Evolutionary conservation across 2,329 filamentous ascomycete species (phyloP).

Genomic region (Dactylella cylindrospora): DNA sequence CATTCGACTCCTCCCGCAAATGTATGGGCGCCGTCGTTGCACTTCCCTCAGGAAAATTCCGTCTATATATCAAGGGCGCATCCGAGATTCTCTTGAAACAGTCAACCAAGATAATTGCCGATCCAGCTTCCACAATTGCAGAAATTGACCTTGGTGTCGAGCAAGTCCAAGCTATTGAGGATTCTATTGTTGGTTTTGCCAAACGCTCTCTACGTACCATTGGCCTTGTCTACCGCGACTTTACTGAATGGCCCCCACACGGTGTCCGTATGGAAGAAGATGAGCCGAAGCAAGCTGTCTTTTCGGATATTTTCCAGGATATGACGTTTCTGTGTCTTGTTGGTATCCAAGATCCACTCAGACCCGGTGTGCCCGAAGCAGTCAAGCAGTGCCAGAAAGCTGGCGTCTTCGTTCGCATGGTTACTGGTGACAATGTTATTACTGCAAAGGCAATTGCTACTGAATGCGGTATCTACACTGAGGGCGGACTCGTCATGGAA

Average conservation of each 20-base stretch:
- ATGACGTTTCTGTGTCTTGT: slow-evolving; percentile 74
- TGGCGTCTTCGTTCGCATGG: slow-evolving; percentile 72
- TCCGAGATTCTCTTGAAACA: slow-evolving; percentile 65
- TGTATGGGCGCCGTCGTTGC: slow-evolving; percentile 66
- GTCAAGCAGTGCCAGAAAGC: slow-evolving; percentile 68
- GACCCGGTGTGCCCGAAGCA: slow-evolving; percentile 67
- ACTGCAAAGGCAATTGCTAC: slow-evolving; percentile 73
- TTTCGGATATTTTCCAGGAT: slow-evolving; percentile 68
- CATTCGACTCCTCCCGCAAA: slow-evolving; percentile 67
- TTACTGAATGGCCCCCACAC: slow-evolving; percentile 52
- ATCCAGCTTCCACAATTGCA: slow-evolving; percentile 36
- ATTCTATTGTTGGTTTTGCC: slow-evolving; percentile 52
- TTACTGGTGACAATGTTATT: slow-evolving; percentile 70
- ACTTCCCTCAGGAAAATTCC: slow-evolving; percentile 58
- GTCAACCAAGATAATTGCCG: slow-evolving; percentile 53
- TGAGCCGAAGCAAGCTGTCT: slow-evolving; percentile 64
- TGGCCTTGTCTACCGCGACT: slow-evolving; percentile 53
- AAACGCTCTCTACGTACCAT: slow-evolving; percentile 54
- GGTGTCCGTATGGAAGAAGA: slow-evolving; percentile 61
- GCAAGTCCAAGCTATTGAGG: slow-evolving; percentile 46
- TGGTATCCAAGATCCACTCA: slow-evolving; percentile 73
- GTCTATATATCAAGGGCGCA: slow-evolving; percentile 66
- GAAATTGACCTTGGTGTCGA: slow-evolving; percentile 38
- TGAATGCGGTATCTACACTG: slow-evolving; percentile 69
- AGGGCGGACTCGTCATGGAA: slow-evolving; percentile 67